phyloP scores from a whole-genome alignment of 225 moss, liverwort and hornwort genomes.

The Anthoceros angustus region DNA sequence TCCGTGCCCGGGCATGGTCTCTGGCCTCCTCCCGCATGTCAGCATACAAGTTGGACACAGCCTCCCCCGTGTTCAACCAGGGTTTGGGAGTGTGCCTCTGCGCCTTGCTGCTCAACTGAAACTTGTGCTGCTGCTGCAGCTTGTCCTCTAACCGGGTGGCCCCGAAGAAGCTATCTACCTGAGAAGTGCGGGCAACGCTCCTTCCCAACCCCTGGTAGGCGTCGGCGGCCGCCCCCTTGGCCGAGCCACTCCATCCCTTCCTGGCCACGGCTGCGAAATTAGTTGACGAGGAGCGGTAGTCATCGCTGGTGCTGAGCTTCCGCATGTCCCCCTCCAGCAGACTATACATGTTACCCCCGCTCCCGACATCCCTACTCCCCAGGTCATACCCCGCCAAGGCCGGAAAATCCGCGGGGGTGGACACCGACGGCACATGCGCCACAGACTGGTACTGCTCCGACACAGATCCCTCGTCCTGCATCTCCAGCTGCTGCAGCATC shows the following conservation, averaged over 20 bases:
- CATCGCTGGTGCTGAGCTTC: neutral
- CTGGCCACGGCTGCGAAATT: neutral
- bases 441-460: constrained; percentile 26
- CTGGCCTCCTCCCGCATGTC: constrained; percentile 53
- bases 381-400: constrained; percentile 28
- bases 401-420: constrained; percentile 31
- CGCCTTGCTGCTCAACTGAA: neutral
- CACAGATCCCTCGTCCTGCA: constrained; percentile 34
- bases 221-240: neutral
- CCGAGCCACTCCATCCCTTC: neutral
- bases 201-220: neutral
- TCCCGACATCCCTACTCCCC: constrained; percentile 26
- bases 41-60: constrained; percentile 25
- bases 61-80: neutral
- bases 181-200: neutral
- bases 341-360: constrained; percentile 12
- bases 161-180: neutral
- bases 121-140: neutral
- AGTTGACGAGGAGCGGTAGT: neutral
- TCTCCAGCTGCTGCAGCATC: constrained; percentile 48
- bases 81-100: neutral
- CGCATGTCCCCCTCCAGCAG: neutral
- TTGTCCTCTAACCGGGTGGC: neutral
- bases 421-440: constrained; percentile 21
- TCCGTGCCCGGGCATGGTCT: constrained; percentile 45